phyloP scores from a whole-genome alignment of 2,329 filamentous ascomycete species.

The Lachnellula suecica region DNA sequence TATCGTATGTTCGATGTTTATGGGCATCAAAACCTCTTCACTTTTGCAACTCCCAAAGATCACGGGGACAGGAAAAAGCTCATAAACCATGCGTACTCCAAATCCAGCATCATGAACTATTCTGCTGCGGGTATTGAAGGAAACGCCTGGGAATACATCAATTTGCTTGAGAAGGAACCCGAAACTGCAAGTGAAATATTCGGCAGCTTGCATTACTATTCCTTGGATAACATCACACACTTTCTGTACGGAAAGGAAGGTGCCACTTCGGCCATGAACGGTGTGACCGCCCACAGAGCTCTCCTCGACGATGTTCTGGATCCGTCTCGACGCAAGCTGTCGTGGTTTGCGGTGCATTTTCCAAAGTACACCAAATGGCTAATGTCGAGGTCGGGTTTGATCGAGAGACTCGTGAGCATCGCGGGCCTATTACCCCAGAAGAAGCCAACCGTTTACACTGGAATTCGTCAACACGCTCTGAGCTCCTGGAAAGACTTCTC shows the following conservation, averaged over 20 bases:
- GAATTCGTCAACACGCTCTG: conserved; percentile 44
- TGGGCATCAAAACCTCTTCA: conserved; percentile 51
- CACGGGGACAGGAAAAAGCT: conserved; percentile 53
- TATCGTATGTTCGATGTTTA: conserved; percentile 58
- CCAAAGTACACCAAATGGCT: conserved; percentile 47
- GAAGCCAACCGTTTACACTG: conserved; percentile 50
- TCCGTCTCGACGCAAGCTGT: conserved; percentile 42
- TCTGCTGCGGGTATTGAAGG: conserved; percentile 35
- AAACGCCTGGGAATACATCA: conserved; percentile 41
- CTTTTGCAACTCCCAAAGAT: conserved; percentile 41
- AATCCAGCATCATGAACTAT: conserved; percentile 41
- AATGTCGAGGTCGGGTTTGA: conserved; percentile 40
- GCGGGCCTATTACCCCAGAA: conserved; percentile 46
- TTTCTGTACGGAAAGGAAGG: conserved; percentile 49
- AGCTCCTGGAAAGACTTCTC: conserved; percentile 26
- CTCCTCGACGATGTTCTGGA: conserved; percentile 49
- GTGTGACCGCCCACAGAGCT: conserved; percentile 36
- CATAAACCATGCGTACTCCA: conserved; percentile 52
- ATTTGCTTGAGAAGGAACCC: conserved; percentile 38
- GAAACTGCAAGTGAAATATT: conserved; percentile 44
- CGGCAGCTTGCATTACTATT: conserved; percentile 49
- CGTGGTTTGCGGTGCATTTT: conserved; percentile 50
- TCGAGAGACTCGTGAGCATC: conserved; percentile 34
- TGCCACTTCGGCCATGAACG: conserved; percentile 42
- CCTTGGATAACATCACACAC: conserved; percentile 50